Evolutionary conservation across 345 rosid genomes (phyloP).

Genomic region (Alliaria petiolata): DNA sequence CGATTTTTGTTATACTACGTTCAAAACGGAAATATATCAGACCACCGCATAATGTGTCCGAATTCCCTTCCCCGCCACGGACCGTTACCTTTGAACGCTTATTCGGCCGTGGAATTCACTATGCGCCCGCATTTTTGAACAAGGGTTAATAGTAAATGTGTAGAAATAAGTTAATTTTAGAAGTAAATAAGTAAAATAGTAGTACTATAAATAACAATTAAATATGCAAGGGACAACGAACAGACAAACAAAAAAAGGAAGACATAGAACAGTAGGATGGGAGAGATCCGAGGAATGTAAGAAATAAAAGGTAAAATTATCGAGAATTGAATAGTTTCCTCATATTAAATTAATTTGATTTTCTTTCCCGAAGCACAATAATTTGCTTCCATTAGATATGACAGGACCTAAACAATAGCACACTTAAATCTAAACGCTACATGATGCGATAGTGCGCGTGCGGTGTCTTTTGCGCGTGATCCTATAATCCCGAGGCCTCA

Average conservation of each 20-base stretch:
- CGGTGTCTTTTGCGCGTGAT: constrained; percentile 36
- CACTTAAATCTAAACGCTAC: constrained; percentile 15
- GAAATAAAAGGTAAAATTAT: background rate
- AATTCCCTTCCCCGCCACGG: no score
- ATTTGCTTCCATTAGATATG: constrained; percentile 16
- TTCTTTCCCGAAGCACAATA: constrained; percentile 27
- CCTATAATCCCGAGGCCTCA: constrained; percentile 26
- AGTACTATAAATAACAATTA: no score
- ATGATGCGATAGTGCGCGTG: constrained; percentile 48
- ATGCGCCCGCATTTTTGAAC: no score
- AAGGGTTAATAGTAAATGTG: background rate
- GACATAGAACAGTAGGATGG: constrained; percentile 7
- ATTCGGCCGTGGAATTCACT: no score
- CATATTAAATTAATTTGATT: background rate
- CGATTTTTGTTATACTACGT: no score
- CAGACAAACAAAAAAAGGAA: constrained; percentile 10
- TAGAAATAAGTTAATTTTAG: background rate
- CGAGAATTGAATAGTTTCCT: background rate
- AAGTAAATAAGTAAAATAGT: no score
- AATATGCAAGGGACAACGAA: no score
- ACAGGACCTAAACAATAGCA: constrained; percentile 13
- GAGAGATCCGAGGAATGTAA: constrained; percentile 29
- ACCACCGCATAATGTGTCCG: no score
- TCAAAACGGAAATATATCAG: no score
- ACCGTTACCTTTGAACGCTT: no score